Conservation (phyloP, 2,329 filamentous ascomycete species). For the Colletotrichum tabaci region DNA sequence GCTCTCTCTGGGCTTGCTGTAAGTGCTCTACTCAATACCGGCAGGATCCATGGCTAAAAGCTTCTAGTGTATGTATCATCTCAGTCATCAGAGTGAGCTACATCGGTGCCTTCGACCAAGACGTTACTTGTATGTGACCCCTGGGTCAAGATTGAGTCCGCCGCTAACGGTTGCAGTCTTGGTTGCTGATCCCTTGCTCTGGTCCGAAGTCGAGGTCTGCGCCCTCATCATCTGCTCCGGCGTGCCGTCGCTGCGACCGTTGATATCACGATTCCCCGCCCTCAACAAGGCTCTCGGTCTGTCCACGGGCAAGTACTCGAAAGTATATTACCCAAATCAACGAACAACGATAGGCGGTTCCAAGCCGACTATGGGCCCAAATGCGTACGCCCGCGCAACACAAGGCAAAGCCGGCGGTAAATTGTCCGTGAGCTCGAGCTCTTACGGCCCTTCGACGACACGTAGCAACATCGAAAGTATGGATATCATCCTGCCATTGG, state of each 20-base stretch:
- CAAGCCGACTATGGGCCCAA: slow-evolving; percentile 24
- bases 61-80: slow-evolving; percentile 45
- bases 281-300: slow-evolving; percentile 50
- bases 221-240: slow-evolving; percentile 52
- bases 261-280: slow-evolving; percentile 48
- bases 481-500: slow-evolving; percentile 35
- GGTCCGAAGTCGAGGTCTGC: slow-evolving; percentile 51
- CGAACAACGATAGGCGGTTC: slow-evolving; percentile 35
- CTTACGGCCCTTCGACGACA: slow-evolving; percentile 13
- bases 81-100: slow-evolving; percentile 49
- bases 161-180: slow-evolving; percentile 43
- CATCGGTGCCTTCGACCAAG: slow-evolving; percentile 45
- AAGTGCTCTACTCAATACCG: background rate
- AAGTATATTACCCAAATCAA: slow-evolving; percentile 34
- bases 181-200: slow-evolving; percentile 48
- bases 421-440: slow-evolving; percentile 33
- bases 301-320: slow-evolving; percentile 43
- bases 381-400: slow-evolving; percentile 31
- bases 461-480: slow-evolving; percentile 30
- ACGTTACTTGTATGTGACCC: slow-evolving; percentile 46
- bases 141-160: background rate
- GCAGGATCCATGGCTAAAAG: slow-evolving; percentile 1
- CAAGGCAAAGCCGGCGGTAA: slow-evolving; percentile 18
- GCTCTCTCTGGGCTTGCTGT: slow-evolving; percentile 49
- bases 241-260: slow-evolving; percentile 50